These are phyloP conservation scores for Paraphaeosphaeria minitans DNA, from an alignment of 2,329 filamentous ascomycete species.

Conservation along the genomic window DNA sequence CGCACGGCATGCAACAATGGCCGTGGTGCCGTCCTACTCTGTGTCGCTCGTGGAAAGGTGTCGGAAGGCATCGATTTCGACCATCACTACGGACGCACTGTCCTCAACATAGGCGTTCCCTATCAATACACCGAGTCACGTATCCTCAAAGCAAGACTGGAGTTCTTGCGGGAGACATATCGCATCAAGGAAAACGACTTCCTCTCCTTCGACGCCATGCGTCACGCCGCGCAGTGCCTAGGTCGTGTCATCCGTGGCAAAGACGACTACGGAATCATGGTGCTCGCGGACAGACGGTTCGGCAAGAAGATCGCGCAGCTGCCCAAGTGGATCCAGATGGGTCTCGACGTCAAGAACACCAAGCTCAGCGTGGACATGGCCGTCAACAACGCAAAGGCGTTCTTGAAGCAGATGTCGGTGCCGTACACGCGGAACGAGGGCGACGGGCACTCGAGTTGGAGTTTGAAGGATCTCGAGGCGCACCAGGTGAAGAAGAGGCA, in stretches of 20 bases:
- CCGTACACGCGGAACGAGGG: conserved; percentile 83
- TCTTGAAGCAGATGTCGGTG: conserved; percentile 89
- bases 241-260: conserved; percentile 94
- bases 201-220: conserved; percentile 97
- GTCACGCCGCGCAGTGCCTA: conserved; percentile 95
- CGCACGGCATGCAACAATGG: conserved; percentile 97
- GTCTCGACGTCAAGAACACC: conserved; percentile 79
- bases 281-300: conserved; percentile 91
- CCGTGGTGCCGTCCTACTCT: conserved; percentile 87
- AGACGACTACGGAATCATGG: conserved; percentile 99
- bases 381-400: conserved; percentile 84
- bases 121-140: conserved; percentile 99
- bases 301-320: conserved; percentile 88
- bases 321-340: conserved; percentile 95
- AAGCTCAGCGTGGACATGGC: conserved; percentile 97
- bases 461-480: conserved; percentile 73
- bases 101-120: conserved; percentile 93
- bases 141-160: conserved; percentile 91
- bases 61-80: conserved; percentile 99
- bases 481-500: conserved; percentile 78
- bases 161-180: conserved; percentile 97
- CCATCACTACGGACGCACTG: conserved; percentile 95
- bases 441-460: conserved; percentile 94
- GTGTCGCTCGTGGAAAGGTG: conserved; percentile 95
- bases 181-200: conserved; percentile 97